Evolutionary conservation across 1,139 yeast genomes (phyloP), one percentile per base, ranked within the genome.

Genomic region (Kluyveromyces sp.): DNA sequence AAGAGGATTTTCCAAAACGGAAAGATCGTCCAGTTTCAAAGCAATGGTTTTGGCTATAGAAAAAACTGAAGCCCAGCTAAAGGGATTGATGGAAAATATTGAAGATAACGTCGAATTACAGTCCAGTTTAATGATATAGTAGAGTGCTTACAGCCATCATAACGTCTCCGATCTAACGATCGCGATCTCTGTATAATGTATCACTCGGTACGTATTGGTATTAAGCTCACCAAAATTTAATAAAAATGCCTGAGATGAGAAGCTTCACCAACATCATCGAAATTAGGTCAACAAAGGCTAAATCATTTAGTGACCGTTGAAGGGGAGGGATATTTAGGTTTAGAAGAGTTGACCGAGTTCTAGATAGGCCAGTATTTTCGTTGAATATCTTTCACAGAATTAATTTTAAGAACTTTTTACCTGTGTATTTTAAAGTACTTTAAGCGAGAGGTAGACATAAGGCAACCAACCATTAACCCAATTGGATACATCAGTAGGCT

Each of bases 1-100:
- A 57, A 54, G 38, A 60, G 54, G 44, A 54, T 62, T 3, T 61
- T 59, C 39, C 52, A 50, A 25, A 58, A 58, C 45, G 65, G 65
- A 4, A 62, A 59, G 48, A 51, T 56, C 35, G 52, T 25, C 51
- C 53, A 36, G 45, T 54, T 8, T 50, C 61, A n/a, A 42, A 55
- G 49, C 57, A 39, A 42, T 62, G 39, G 47, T 43, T 15, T 52
- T 52, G 35, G 57, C 15, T 4, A 34, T 28, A n/a, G 38, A 35
- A 28, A 2, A 15, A 4, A 29, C 28, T 25, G 39, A 41, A 15
- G 33, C 15, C 3, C 25, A n/a, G 15, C 26, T 41, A 7, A 41
- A 41, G 25, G 28, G 15, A 15, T 21, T 41, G 33, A 41, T 34
- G 7, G 39, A 41, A 25, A 15, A n/a, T 4, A 34, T 26, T 25